These are phyloP conservation scores for Pelargonium myrrhifolium DNA, from an alignment of 441 rosid species.

Conservation along the genomic window DNA sequence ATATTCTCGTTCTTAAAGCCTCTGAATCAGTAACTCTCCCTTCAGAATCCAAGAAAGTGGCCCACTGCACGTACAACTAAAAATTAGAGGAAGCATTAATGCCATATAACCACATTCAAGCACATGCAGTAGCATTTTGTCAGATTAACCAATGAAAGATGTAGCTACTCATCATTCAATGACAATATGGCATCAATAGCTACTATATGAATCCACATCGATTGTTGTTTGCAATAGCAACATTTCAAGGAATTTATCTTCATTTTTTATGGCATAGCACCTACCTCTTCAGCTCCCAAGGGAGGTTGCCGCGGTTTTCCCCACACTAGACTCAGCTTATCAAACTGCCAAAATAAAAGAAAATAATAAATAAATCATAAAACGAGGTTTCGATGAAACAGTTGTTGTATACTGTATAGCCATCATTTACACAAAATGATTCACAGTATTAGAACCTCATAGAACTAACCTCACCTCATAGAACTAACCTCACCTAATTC, in stretches of 20 bases:
- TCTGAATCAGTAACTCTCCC: conserved; percentile 69
- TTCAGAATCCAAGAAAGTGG: conserved; percentile 76
- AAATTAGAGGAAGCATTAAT: conserved; percentile 9
- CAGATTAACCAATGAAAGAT: background rate
- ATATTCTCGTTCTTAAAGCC: conserved; percentile 72
- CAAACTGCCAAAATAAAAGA: conserved; percentile 50
- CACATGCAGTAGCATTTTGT: background rate
- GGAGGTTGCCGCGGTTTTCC: conserved; percentile 89
- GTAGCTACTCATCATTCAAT: background rate
- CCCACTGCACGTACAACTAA: conserved; percentile 48
- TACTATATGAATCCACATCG: background rate
- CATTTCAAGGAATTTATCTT: conserved; percentile 11
- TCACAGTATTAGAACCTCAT: background rate
- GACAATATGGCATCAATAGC: background rate
- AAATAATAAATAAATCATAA: conserved; percentile 6
- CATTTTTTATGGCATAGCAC: conserved; percentile 9
- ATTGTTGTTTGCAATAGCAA: background rate
- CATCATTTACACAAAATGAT: background rate
- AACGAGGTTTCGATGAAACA: background rate
- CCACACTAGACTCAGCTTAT: conserved; percentile 73
- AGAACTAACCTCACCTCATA: background rate
- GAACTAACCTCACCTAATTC: too few species aligned
- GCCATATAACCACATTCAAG: conserved; percentile 6
- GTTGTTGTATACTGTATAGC: background rate
- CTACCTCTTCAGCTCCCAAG: conserved; percentile 69